phyloP scores from a whole-genome alignment of 305 asterid species.

The Fraxinus baroniana region DNA sequence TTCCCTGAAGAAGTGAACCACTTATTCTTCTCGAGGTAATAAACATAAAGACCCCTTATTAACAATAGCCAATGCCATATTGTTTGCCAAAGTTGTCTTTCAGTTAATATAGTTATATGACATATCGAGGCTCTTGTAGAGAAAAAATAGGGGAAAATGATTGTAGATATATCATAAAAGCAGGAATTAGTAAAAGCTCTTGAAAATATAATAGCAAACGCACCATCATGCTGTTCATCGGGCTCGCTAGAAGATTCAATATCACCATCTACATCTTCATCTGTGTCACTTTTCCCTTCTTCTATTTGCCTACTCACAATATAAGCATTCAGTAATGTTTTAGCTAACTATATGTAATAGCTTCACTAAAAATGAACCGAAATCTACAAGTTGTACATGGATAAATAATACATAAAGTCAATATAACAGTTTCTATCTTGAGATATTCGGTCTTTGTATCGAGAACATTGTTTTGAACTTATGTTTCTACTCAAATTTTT shows the following conservation, averaged over 20 bases:
- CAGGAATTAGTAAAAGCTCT: neutral
- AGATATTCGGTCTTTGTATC: neutral
- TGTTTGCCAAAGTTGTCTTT: neutral
- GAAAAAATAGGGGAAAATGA: neutral
- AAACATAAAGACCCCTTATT: neutral
- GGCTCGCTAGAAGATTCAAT: constrained; percentile 34
- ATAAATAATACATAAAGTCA: neutral
- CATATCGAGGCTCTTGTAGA: neutral
- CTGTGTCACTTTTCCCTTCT: constrained; percentile 58
- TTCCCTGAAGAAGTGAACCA: neutral
- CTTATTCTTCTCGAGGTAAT: neutral
- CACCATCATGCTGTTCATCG: constrained; percentile 38
- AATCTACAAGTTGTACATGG: neutral
- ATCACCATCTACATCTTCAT: constrained; percentile 42
- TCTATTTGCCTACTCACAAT: constrained; percentile 55
- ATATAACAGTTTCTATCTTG: neutral
- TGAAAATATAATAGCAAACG: constrained; percentile 25
- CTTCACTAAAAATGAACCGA: neutral
- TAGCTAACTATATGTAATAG: neutral
- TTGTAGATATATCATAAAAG: neutral
- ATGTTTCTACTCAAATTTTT: neutral
- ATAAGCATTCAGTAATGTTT: constrained; percentile 11
- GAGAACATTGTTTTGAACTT: neutral
- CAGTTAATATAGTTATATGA: neutral
- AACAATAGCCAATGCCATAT: neutral